These are phyloP conservation scores for Metrosideros polymorpha DNA, from an alignment of 441 rosid genomes.

Conservation along the genomic window DNA sequence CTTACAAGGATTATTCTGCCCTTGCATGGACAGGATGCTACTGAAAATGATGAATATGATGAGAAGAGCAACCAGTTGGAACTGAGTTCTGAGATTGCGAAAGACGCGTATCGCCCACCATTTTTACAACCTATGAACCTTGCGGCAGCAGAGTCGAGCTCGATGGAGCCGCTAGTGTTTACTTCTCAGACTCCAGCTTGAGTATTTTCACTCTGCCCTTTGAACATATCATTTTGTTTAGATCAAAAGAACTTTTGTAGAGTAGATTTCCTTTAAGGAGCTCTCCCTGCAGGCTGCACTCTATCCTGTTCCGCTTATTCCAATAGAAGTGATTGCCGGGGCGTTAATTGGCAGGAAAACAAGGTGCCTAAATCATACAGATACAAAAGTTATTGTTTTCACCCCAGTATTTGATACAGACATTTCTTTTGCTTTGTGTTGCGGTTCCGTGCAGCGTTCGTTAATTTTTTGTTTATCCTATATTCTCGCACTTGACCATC, in stretches of 20 bases:
- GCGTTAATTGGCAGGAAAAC: neutral
- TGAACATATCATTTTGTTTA: constrained; percentile 26
- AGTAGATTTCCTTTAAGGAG: neutral
- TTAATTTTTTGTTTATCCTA: neutral
- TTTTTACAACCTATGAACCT: constrained; percentile 29
- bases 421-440: neutral
- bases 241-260: neutral
- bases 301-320: neutral
- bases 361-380: neutral
- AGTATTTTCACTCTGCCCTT: constrained; percentile 27
- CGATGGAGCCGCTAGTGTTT: constrained; percentile 33
- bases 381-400: neutral
- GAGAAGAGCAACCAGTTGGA: constrained; percentile 34
- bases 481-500: neutral
- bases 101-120: constrained; percentile 40
- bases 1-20: neutral
- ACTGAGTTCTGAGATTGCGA: constrained; percentile 32
- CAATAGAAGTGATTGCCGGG: neutral
- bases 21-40: constrained; percentile 41
- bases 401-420: neutral
- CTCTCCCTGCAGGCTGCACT: neutral
- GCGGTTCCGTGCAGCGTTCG: neutral
- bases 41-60: constrained; percentile 63
- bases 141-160: constrained; percentile 19
- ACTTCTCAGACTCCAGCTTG: constrained; percentile 23